Conservation (phyloP, 176 grass and related monocot species). For the Musa itinerans region DNA sequence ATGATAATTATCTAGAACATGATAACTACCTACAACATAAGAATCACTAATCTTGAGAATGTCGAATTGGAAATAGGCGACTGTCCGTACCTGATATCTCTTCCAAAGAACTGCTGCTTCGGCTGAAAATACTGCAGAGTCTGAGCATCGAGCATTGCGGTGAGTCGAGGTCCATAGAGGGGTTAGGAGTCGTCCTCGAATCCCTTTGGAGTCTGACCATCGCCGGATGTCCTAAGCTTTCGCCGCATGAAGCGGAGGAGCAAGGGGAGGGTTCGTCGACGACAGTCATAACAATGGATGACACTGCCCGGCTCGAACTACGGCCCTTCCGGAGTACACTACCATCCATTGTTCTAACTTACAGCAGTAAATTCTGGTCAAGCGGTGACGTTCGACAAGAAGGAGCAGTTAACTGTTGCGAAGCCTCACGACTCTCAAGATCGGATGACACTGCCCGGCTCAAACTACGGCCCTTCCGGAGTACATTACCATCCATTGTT, state of each 20-base stretch:
- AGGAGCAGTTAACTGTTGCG: neutral
- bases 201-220: slow-evolving; percentile 10
- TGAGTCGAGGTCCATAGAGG: neutral
- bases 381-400: neutral
- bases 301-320: slow-evolving; percentile 1
- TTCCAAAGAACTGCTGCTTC: neutral
- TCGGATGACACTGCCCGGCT: too few species aligned
- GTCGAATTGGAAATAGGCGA: neutral
- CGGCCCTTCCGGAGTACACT: slow-evolving; percentile 6
- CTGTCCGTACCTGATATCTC: neutral
- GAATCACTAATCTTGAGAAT: slow-evolving; percentile 12
- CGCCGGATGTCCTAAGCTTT: slow-evolving; percentile 8
- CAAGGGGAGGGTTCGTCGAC: neutral
- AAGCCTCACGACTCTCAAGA: neutral
- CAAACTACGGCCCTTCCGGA: too few species aligned
- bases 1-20: too few species aligned
- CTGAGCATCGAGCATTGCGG: too few species aligned
- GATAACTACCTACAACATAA: too few species aligned
- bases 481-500: too few species aligned
- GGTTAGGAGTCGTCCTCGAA: neutral
- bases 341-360: neutral
- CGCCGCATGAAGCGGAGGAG: neutral
- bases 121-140: too few species aligned
- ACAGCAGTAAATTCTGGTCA: neutral
- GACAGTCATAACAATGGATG: neutral